Base-by-base conservation (phyloP, 2,329 filamentous ascomycete genomes). In the Colletotrichum sidae region DNA sequence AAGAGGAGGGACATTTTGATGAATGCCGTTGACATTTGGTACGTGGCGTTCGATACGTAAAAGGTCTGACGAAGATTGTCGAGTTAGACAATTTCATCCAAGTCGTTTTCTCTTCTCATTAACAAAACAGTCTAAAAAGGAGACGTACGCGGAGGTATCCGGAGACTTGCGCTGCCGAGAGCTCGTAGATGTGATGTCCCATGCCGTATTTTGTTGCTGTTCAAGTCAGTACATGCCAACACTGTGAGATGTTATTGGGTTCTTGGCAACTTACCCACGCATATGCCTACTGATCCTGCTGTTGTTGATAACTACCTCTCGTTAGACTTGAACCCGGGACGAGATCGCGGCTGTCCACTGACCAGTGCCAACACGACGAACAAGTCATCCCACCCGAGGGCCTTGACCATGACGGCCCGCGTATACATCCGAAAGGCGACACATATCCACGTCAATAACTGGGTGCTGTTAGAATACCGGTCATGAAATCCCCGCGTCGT, bases 1-100 rank as follows among this genome's bases (percentile, higher is more conserved):
- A 75, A 64, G 1, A 79, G 70, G 0, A 80, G 72, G 6, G 76
- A 77, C 7, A 79, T 70, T 51, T 80, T 80, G 70, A 78, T 75
- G 37, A 78, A 72, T 0, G 73, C 73, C 11, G 74, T 76, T 9
- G 76, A 77, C 47, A 75, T 63, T 13, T 65, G 70, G 66, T 77
- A 79, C 8, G 73, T 69, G 8, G 69, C 72, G 54, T 77, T 70
- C 9, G 71, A 65, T 3, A 78, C 65, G 63, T 78, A 79, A 60
- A 76, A 75, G 10, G 69, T 72, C 75, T 78, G 45, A 13, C 1
- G 4, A 4, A 25, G 25, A 25, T 25, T 25, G 25, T 25, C 25
- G 25, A 25, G 25, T 25, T 25, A 25, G 25, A 25, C 25, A 25
- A 25, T 25, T 25, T 25, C 25, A 25, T 4, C 5, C 25, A 25